A percentile compares a stretch with the other conserved stretches of the same genome.
Conservation (phyloP, 208 protist genomes). For the Balamuthia mandrillaris region DNA sequence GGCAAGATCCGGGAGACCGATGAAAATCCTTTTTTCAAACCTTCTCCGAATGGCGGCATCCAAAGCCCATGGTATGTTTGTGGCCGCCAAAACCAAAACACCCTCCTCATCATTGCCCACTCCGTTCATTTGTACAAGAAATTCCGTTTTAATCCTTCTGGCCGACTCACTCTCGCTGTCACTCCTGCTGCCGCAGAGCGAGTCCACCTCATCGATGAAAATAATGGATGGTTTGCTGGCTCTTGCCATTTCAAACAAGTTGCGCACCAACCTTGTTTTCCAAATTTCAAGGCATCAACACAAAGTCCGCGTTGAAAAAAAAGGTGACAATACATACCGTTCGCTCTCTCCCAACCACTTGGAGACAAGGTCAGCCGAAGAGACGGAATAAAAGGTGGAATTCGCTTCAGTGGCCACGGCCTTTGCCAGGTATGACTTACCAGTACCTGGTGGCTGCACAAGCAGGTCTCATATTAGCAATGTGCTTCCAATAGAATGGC, state of each 20-base stretch:
- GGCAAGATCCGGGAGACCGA: conserved; percentile 81
- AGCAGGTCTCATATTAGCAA: too few species aligned
- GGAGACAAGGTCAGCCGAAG: conserved; percentile 91
- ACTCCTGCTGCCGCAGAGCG: conserved; percentile 86
- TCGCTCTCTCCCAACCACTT: conserved; percentile 98
- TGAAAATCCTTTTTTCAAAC: conserved; percentile 85
- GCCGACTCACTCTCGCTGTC: conserved; percentile 85
- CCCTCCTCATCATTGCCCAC: conserved; percentile 65
- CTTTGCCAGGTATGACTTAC: conserved; percentile 89
- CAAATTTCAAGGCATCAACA: too few species aligned
- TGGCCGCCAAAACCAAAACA: conserved; percentile 78
- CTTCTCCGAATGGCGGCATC: conserved; percentile 76
- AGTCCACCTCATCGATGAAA: conserved; percentile 99
- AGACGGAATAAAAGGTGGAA: conserved; percentile 95
- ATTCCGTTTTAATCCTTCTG: conserved; percentile 96
- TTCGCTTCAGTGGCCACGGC: conserved; percentile 86
- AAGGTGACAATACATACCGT: conserved; percentile 54
- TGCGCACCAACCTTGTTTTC: conserved; percentile 81
- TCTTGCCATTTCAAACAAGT: conserved; percentile 95
- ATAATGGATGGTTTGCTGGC: conserved; percentile 92
- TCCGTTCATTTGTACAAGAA: conserved; percentile 94
- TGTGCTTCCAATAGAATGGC: too few species aligned
- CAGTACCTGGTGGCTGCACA: conserved; percentile 86
- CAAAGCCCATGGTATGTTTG: conserved; percentile 78
- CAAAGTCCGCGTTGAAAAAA: background rate